Conservation (phyloP, 345 rosid species). For the Microthlaspi erraticum region DNA sequence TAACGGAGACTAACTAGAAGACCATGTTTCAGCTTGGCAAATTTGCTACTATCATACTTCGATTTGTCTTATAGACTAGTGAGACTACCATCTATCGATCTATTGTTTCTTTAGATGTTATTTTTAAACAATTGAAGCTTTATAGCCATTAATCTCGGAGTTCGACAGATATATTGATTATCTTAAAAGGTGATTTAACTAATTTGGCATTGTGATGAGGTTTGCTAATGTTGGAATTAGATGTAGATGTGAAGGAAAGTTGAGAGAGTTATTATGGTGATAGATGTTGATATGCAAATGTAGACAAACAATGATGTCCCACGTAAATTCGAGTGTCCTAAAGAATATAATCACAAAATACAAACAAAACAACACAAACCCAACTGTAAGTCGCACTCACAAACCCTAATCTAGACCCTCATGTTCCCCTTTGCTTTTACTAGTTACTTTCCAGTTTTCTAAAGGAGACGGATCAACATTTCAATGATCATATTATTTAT, state of each 20-base stretch:
- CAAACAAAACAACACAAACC: slow-evolving; percentile 44
- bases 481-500: slow-evolving; percentile 1
- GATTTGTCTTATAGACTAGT: not conserved
- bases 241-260: slow-evolving; percentile 39
- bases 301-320: slow-evolving; percentile 40
- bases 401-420: slow-evolving; percentile 45
- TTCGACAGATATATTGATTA: slow-evolving; percentile 1
- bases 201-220: slow-evolving; percentile 27
- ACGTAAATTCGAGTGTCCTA: slow-evolving; percentile 39
- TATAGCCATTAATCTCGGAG: slow-evolving; percentile 3
- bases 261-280: slow-evolving; percentile 27
- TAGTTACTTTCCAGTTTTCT: slow-evolving; percentile 15
- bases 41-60: not conserved
- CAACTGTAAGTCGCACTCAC: slow-evolving; percentile 44
- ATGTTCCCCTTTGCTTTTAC: slow-evolving; percentile 41
- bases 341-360: slow-evolving; percentile 38
- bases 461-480: not conserved
- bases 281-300: slow-evolving; percentile 39
- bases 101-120: not conserved
- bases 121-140: not conserved
- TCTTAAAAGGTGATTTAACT: slow-evolving; percentile 12
- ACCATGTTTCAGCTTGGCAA: not conserved
- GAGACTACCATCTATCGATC: not conserved
- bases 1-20: not conserved
- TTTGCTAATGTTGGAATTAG: slow-evolving; percentile 21